Evolutionary conservation across 2,329 filamentous ascomycete genomes (phyloP).

Genomic region (Apiospora pterosperma): DNA sequence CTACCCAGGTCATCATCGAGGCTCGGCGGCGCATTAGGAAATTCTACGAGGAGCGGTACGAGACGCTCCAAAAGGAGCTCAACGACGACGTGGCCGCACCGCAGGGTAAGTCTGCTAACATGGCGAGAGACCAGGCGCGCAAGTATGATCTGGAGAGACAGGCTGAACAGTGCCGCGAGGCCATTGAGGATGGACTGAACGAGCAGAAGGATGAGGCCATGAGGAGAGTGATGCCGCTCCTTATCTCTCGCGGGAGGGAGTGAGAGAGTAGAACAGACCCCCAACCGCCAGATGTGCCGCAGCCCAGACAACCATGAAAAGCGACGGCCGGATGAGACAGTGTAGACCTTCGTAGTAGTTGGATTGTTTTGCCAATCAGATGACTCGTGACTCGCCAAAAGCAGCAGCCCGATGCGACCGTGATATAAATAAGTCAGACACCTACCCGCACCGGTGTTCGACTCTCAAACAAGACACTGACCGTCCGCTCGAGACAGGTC

Average conservation of each 20-base stretch:
- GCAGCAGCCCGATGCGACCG: neutral
- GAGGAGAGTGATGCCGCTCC: neutral
- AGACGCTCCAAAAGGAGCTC: neutral
- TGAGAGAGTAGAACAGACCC: neutral
- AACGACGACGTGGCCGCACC: neutral
- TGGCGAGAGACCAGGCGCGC: too few relatives aligned
- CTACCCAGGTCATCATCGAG: neutral
- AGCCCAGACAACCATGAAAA: neutral
- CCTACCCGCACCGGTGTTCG: neutral
- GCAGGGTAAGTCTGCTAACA: neutral
- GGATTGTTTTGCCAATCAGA: neutral
- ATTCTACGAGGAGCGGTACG: neutral
- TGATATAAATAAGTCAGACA: conserved; percentile 1
- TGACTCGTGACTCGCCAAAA: neutral
- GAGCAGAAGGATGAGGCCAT: neutral
- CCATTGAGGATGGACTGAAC: neutral
- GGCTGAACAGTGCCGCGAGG: too few relatives aligned
- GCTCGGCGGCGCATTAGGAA: neutral
- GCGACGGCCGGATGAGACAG: neutral
- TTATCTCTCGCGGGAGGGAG: neutral
- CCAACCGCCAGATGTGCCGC: neutral
- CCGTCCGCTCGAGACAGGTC: neutral
- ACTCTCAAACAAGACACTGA: neutral
- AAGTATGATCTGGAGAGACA: neutral
- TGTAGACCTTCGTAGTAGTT: neutral